A percentile compares a stretch with the other conserved stretches of the same genome.
Evolutionary conservation across 2,329 filamentous ascomycete genomes (phyloP).

Genomic region (Teratosphaeriaceae sp.): DNA sequence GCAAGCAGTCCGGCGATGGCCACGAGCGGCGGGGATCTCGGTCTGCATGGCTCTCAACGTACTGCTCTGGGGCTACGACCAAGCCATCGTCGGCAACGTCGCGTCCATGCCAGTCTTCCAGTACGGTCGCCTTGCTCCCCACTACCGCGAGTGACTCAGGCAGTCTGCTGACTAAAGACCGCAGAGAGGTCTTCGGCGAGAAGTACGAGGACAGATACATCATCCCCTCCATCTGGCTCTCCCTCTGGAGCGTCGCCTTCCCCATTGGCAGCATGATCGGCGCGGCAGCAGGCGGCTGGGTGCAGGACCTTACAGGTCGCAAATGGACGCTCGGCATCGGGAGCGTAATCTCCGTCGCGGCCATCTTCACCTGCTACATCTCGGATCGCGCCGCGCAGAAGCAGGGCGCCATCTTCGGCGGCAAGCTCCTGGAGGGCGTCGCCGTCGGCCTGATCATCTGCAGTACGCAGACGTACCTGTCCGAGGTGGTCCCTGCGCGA

Average conservation of each 20-base stretch:
- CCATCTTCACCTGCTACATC: conserved; percentile 4
- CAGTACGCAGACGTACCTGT: conserved; percentile 47
- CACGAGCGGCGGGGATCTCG: not conserved
- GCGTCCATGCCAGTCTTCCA: conserved; percentile 8
- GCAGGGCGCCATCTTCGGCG: not conserved
- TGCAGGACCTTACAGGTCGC: conserved; percentile 5
- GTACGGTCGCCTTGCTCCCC: not conserved
- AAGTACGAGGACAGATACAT: conserved; percentile 4
- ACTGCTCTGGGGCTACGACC: conserved; percentile 9
- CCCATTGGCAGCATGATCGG: conserved; percentile 7
- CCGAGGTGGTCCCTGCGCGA: conserved; percentile 41
- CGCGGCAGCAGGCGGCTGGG: conserved; percentile 4
- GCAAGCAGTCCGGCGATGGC: conserved; percentile 1
- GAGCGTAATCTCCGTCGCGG: not conserved
- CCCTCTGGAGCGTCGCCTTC: conserved; percentile 5
- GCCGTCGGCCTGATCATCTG: conserved; percentile 41
- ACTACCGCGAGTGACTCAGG: not conserved
- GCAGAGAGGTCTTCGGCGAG: not conserved
- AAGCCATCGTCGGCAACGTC: conserved; percentile 8
- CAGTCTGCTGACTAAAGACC: too few relatives aligned
- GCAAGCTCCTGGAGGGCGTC: conserved; percentile 40
- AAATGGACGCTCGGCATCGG: conserved; percentile 4
- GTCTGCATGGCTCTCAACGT: not conserved
- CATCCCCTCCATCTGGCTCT: conserved; percentile 7
- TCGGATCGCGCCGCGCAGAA: conserved; percentile 29